phyloP scores from a whole-genome alignment of 345 rosid genomes.

The Nephelium lappaceum region DNA sequence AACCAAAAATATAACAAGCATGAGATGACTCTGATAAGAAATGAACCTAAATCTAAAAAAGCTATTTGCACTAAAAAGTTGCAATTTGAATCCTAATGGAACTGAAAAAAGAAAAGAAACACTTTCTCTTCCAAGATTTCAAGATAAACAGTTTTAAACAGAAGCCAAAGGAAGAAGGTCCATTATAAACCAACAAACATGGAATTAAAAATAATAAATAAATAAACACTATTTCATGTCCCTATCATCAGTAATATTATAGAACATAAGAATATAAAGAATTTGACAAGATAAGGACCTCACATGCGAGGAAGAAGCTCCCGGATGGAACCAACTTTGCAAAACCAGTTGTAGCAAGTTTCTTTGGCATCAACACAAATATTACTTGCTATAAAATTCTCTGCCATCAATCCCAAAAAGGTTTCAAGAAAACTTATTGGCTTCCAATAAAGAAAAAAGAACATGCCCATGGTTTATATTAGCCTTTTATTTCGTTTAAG shows the following conservation, averaged over 20 bases:
- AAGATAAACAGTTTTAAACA: constrained; percentile 10
- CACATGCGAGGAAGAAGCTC: constrained; percentile 98
- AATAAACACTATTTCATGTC: neutral
- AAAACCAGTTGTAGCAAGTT: constrained; percentile 92
- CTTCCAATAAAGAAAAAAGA: neutral
- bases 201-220: neutral
- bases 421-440: constrained; percentile 22
- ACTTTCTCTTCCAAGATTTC: neutral
- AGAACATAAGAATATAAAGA: constrained; percentile 6
- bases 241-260: constrained; percentile 7
- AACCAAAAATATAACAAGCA: constrained; percentile 1
- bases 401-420: constrained; percentile 44
- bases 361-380: constrained; percentile 77
- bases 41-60: neutral
- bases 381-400: constrained; percentile 64
- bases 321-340: constrained; percentile 76
- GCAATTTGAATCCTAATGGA: neutral
- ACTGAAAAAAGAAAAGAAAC: neutral
- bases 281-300: constrained; percentile 27
- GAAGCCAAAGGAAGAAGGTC: constrained; percentile 5
- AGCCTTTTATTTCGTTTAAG: neutral
- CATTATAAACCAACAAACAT: neutral
- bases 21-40: neutral
- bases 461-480: neutral
- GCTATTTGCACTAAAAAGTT: neutral